Base-by-base conservation (phyloP, 495 filamentous ascomycete genomes). In the Annulohypoxylon bovei region DNA sequence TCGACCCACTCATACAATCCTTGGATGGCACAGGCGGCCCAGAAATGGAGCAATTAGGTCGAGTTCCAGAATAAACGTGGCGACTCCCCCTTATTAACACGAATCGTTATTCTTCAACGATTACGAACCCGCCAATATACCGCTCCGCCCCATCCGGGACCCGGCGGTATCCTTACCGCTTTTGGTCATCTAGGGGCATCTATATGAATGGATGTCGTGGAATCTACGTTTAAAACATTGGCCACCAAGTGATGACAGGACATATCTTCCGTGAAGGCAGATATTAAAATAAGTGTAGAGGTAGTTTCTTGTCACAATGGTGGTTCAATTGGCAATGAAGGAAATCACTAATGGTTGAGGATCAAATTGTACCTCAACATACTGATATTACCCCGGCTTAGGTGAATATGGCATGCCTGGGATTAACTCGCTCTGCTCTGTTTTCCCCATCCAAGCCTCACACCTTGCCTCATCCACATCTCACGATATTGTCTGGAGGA, bases 41-140 rank as follows among this genome's bases (percentile, higher is more conserved):
- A 77, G 49, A 72, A 75, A 65, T 77, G 75, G 75, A 30, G 72
- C 49, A 75, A 75, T 73, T 77, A 77, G 47, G 14, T 6, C 42
- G 11, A 23, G 32, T 63, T n/a, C 32, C 28, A 12, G 9, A 40
- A 52, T 37, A 50, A 44, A 23, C 22, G 20, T 9, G 40, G 37
- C 64, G 55, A 68, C 54, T 35, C 39, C 49, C 32, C 37, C 6
- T 46, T 46, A 39, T n/a, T 9, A 62, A 54, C 39, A 50, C 33
- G 20, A 27, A 64, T 64, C 64, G 59, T 64, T 27, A 65, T 23
- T 61, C 47, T 60, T 60, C 6, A 40, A 35, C 40, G 58, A 62
- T 59, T 33, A 46, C 35, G 47, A 50, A 58, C 35, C 66, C 49
- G 30, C 39, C 53, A 42, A 57, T 46, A 37, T 49, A 55, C 20